Base-by-base conservation (phyloP, 1,139 yeast genomes). In the Hemisphaericaspora subhashii region DNA sequence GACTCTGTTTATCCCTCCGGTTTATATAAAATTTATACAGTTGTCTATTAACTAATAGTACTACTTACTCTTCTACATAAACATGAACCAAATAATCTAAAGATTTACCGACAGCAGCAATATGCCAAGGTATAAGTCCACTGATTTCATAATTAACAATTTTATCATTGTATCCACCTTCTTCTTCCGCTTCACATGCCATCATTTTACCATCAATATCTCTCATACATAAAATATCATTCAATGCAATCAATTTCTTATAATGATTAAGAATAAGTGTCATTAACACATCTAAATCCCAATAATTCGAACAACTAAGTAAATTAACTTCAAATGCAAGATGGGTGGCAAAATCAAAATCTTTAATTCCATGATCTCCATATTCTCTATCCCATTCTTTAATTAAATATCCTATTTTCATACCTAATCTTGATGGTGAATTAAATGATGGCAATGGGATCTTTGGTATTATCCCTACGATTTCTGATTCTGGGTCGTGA, bases 51-150 rank as follows among this genome's bases (percentile, higher is more conserved):
- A n/a, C n/a, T n/a, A n/a, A n/a, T n/a, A n/a, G n/a, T n/a, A n/a
- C n/a, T 17, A 26, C 13, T 36, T 48, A 60, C 22, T 62, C 65
- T 42, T 66, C 70, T 11, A 72, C 76, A 31, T 63, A 59, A 4
- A 72, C 56, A 48, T 72, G 77, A 3, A 64, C 66, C 48, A 72
- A 57, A 46, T 71, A 71, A 31, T 71, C 76, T 52, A 84, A 58
- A 49, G 82, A 70, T 54, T 85, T 86, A 23, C 77, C 74, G 5
- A 87, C 95, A 0, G 95, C 87, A 22, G 78, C 66, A 22, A 87
- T 73, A 58, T 88, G 96, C 88, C 95, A 86, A n/a, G 97, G 97
- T 2, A 83, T 66, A 13, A 69, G 37, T 1, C 60, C 57, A 1
- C 45, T 38, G 3, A 47, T 43, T 10, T 52, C 49, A 35, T 43